phyloP scores from a whole-genome alignment of 345 rosid genomes.

The Carallia pectinifolia region DNA sequence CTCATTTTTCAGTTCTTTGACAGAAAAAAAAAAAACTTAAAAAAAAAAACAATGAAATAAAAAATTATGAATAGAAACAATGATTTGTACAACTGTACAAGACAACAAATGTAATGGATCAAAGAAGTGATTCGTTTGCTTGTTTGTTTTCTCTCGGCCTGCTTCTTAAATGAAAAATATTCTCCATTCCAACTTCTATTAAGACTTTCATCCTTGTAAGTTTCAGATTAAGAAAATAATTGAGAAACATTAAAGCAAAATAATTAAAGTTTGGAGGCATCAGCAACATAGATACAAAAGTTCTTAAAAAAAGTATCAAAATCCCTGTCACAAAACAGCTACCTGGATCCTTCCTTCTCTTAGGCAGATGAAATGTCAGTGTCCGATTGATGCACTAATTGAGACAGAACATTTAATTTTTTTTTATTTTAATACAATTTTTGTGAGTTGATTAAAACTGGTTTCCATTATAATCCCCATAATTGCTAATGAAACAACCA shows the following conservation, averaged over 20 bases:
- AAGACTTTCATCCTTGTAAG: background rate
- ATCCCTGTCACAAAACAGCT: background rate
- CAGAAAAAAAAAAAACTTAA: background rate
- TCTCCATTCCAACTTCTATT: background rate
- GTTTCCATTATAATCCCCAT: background rate
- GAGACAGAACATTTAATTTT: background rate
- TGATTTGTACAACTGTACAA: background rate
- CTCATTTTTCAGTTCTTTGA: background rate
- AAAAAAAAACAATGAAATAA: background rate
- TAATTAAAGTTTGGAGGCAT: constrained; percentile 1
- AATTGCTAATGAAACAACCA: background rate
- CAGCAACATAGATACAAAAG: background rate
- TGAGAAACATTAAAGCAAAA: background rate
- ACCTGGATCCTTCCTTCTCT: background rate
- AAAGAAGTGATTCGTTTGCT: background rate
- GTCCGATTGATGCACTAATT: constrained; percentile 1
- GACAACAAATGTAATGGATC: background rate
- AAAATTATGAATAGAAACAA: background rate
- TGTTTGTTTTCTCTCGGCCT: background rate
- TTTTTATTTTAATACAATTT: background rate
- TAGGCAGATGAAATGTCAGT: constrained; percentile 16
- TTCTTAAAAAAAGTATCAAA: background rate
- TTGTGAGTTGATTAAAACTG: background rate
- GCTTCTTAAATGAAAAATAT: background rate
- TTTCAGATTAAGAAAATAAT: background rate